Conservation (phyloP, 768 basidiomycete species). For the Trametes sanguinea region DNA sequence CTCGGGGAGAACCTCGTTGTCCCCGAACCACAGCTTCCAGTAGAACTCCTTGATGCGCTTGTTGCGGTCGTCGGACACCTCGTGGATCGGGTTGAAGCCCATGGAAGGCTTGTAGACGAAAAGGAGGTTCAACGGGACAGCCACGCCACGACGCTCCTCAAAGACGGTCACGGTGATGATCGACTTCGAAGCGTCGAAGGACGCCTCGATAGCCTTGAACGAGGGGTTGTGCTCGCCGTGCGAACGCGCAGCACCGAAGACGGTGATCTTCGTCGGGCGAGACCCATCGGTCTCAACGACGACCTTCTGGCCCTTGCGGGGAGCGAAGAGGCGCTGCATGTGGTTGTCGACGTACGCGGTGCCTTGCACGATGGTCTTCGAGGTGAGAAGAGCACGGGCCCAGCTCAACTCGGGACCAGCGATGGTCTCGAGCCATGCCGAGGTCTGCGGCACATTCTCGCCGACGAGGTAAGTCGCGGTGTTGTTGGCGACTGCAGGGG, state of each 20-base stretch:
- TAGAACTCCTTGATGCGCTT: conserved; percentile 94
- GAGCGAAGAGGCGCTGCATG: conserved; percentile 80
- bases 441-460: conserved; percentile 53
- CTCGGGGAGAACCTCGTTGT: conserved; percentile 72
- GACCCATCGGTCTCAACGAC: conserved; percentile 52
- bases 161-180: conserved; percentile 72
- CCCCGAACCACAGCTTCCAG: conserved; percentile 98
- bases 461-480: conserved; percentile 54
- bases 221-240: conserved; percentile 66
- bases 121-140: conserved; percentile 78
- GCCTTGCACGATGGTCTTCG: conserved; percentile 85
- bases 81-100: conserved; percentile 92
- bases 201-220: conserved; percentile 85
- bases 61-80: conserved; percentile 81
- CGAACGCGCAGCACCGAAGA: conserved; percentile 82
- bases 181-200: conserved; percentile 52
- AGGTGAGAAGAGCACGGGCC: conserved; percentile 83
- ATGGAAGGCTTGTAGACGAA: conserved; percentile 87
- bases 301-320: conserved; percentile 78
- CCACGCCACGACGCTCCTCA: conserved; percentile 77
- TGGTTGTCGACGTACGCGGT: conserved; percentile 86
- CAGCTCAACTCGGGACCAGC: conserved; percentile 83
- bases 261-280: conserved; percentile 55
- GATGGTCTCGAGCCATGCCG: conserved; percentile 81
- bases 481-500: conserved; percentile 45